Percentiles rank a stretch among this genome's conserved stretches.
phyloP scores from a whole-genome alignment of 116 monocot species.

The Cymodocea nodosa region DNA sequence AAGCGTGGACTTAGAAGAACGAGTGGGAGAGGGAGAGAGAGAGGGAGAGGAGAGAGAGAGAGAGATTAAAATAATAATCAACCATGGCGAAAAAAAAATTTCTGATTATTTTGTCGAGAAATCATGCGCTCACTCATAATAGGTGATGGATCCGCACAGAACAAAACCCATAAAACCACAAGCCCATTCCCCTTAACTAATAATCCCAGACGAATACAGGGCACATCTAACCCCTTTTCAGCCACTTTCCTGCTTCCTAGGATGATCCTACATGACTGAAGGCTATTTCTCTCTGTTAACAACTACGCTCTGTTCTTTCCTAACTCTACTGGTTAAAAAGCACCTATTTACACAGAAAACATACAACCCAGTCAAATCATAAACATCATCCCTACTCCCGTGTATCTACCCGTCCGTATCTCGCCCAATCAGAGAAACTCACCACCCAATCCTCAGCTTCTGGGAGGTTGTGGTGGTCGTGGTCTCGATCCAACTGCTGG shows the following conservation, averaged over 20 bases:
- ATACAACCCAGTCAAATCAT: neutral
- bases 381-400: neutral
- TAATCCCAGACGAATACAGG: slow-evolving; percentile 1
- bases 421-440: neutral
- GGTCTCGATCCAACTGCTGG: slow-evolving; percentile 15
- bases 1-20: neutral
- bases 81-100: neutral
- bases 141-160: neutral
- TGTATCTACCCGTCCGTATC: slow-evolving; percentile 1
- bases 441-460: slow-evolving; percentile 9
- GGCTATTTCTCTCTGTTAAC: neutral
- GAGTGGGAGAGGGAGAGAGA: neutral
- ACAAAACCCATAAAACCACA: slow-evolving; percentile 8
- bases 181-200: neutral
- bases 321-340: slow-evolving; percentile 5
- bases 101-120: slow-evolving; percentile 5
- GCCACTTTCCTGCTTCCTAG: neutral
- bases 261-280: slow-evolving; percentile 1
- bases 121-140: neutral
- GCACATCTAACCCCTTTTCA: neutral
- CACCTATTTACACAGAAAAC: slow-evolving; percentile 3
- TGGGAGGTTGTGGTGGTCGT: slow-evolving; percentile 1
- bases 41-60: neutral
- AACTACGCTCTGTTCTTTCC: slow-evolving; percentile 2
- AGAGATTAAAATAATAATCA: neutral